Conservation (phyloP, 2,329 filamentous ascomycete species). For the Coniochaeta pulveracea region DNA sequence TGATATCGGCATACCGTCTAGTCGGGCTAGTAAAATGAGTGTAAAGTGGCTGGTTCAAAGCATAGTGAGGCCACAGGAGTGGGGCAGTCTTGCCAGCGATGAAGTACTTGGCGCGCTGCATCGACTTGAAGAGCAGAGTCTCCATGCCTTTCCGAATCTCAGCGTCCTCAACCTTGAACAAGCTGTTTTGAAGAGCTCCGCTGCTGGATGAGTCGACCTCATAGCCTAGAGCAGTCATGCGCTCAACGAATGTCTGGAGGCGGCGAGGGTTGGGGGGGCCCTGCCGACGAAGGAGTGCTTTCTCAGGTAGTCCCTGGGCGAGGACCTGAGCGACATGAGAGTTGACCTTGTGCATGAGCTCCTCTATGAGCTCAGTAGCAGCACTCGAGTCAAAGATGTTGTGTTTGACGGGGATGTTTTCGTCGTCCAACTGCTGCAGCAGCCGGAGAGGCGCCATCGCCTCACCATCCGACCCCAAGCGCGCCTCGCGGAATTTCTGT, state of each 20-base stretch:
- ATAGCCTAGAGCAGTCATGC: slow-evolving; percentile 85
- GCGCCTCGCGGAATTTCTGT: slow-evolving; percentile 81
- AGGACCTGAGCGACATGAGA: slow-evolving; percentile 80
- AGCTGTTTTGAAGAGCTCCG: slow-evolving; percentile 81
- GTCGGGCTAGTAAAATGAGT: slow-evolving; percentile 97
- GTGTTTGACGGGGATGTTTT: slow-evolving; percentile 92
- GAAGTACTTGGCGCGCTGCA: slow-evolving; percentile 94
- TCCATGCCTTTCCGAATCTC: slow-evolving; percentile 97
- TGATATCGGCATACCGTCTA: slow-evolving; percentile 85
- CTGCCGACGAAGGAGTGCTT: slow-evolving; percentile 85
- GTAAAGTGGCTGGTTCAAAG: slow-evolving; percentile 84
- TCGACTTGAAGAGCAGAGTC: slow-evolving; percentile 85
- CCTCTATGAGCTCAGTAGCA: slow-evolving; percentile 88
- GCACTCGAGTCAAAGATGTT: slow-evolving; percentile 91
- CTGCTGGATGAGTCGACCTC: slow-evolving; percentile 85
- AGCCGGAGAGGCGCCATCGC: slow-evolving; percentile 79
- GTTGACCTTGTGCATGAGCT: slow-evolving; percentile 90
- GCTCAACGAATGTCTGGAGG: slow-evolving; percentile 79
- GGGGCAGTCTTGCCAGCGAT: slow-evolving; percentile 69
- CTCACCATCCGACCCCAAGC: slow-evolving; percentile 69
- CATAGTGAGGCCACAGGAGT: slow-evolving; percentile 77
- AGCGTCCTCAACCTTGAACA: slow-evolving; percentile 83
- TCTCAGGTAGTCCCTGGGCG: slow-evolving; percentile 68
- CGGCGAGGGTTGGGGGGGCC: slow-evolving; percentile 75
- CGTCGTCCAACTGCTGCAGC: slow-evolving; percentile 88